phyloP scores from a whole-genome alignment of 176 grass and related monocot genomes.

The Chrysopogon serrulatus region DNA sequence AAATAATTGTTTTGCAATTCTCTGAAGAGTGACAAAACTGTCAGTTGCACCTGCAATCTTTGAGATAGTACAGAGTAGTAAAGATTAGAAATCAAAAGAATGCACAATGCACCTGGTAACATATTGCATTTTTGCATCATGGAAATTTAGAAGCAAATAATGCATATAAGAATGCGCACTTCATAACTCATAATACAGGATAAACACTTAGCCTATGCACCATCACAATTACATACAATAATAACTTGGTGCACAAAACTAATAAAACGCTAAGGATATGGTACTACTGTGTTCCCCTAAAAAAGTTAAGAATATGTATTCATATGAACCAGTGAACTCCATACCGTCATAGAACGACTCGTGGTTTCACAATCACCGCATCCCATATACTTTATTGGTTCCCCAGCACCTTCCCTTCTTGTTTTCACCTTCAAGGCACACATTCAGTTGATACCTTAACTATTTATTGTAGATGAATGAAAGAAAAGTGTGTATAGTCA shows the following conservation, averaged over 20 bases:
- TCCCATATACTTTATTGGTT: conserved; percentile 94
- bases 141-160: conserved; percentile 26
- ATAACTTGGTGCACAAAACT: neutral
- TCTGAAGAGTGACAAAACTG: conserved; percentile 54
- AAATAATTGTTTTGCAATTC: conserved; percentile 83
- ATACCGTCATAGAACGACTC: conserved; percentile 84
- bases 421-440: conserved; percentile 54
- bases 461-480: conserved; percentile 1
- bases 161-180: neutral
- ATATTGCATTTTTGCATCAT: neutral
- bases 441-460: conserved; percentile 22
- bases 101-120: neutral
- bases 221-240: conserved; percentile 3
- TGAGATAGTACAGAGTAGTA: conserved; percentile 13
- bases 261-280: conserved; percentile 14
- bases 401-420: conserved; percentile 79
- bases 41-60: conserved; percentile 88
- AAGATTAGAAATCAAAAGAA: conserved; percentile 15
- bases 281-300: neutral
- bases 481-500: conserved; percentile 4
- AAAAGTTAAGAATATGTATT: conserved; percentile 22
- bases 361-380: conserved; percentile 87
- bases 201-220: neutral
- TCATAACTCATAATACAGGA: neutral
- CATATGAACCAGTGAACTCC: conserved; percentile 8